Evolutionary conservation across 495 filamentous ascomycete species (phyloP).

Genomic region (Pseudoneurospora amorphoporcata): DNA sequence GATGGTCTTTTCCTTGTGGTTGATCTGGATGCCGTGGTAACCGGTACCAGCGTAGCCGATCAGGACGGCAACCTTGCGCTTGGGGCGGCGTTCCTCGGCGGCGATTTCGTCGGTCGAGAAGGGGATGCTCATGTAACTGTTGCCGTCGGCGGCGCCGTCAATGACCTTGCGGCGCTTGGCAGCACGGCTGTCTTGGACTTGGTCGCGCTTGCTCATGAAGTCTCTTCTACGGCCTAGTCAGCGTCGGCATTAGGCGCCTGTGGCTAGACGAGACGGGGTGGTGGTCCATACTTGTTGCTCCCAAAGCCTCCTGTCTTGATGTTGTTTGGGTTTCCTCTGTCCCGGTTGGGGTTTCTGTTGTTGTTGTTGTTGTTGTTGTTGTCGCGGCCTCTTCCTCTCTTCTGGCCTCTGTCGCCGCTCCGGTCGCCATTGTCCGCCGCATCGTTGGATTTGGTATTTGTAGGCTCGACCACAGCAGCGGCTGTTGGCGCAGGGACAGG

Average conservation of each 20-base stretch:
- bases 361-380: conserved; percentile 1
- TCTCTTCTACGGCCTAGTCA: conserved; percentile 16
- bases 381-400: conserved; percentile 7
- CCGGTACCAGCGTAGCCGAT: conserved; percentile 95
- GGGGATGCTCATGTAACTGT: conserved; percentile 33
- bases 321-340: conserved; percentile 9
- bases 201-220: conserved; percentile 48
- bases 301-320: conserved; percentile 14
- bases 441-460: background rate
- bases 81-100: conserved; percentile 73
- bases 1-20: conserved; percentile 72
- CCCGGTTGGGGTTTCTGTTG: conserved; percentile 2
- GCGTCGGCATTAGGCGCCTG: conserved; percentile 17
- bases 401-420: background rate
- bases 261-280: background rate
- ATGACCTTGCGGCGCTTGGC: conserved; percentile 43
- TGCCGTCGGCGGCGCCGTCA: conserved; percentile 30
- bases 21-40: conserved; percentile 92
- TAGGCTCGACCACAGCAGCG: background rate
- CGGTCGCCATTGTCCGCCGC: conserved; percentile 9
- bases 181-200: conserved; percentile 44
- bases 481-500: background rate
- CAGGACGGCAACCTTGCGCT: conserved; percentile 90
- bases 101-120: conserved; percentile 63
- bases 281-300: conserved; percentile 12